Conservation (phyloP, 441 rosid species). For the Croton setiger region DNA sequence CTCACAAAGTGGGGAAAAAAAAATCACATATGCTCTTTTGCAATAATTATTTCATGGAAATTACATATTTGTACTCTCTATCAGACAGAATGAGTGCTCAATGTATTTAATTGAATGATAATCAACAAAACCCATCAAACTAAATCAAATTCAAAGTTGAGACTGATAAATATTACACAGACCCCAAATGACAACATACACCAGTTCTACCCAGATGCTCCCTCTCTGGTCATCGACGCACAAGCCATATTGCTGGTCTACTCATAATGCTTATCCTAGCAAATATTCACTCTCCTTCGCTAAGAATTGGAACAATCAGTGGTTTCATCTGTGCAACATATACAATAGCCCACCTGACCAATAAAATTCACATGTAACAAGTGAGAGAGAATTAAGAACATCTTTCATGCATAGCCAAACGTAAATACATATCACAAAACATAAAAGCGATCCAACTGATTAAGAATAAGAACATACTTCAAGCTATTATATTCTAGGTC, state of each 20-base stretch:
- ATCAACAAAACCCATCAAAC: slow-evolving; percentile 12
- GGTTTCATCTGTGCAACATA: slow-evolving; percentile 96
- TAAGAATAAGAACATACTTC: background rate
- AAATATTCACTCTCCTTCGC: slow-evolving; percentile 58
- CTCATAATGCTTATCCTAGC: slow-evolving; percentile 9
- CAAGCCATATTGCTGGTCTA: slow-evolving; percentile 24
- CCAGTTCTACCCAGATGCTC: slow-evolving; percentile 15
- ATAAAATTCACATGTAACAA: slow-evolving; percentile 11
- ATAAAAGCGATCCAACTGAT: background rate
- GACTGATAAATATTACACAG: slow-evolving; percentile 27
- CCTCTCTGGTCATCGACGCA: slow-evolving; percentile 21
- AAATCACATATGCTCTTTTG: slow-evolving; percentile 2
- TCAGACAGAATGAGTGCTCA: slow-evolving; percentile 19
- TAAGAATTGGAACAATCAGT: slow-evolving; percentile 82
- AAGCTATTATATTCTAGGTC: background rate
- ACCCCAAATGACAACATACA: slow-evolving; percentile 23
- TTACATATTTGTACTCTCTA: slow-evolving; percentile 20
- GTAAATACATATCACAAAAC: background rate
- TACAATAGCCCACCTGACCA: slow-evolving; percentile 91
- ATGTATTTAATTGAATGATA: slow-evolving; percentile 19
- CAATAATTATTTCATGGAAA: slow-evolving; percentile 25
- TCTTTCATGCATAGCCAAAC: background rate
- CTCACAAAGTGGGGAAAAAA: too few species aligned
- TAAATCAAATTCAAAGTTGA: slow-evolving; percentile 25
- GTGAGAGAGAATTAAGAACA: background rate